Percentiles rank a stretch among this genome's conserved stretches.
These are phyloP conservation scores for Eragrostis nindensis DNA, from an alignment of 176 grass and related monocot genomes.

Conservation along the genomic window DNA sequence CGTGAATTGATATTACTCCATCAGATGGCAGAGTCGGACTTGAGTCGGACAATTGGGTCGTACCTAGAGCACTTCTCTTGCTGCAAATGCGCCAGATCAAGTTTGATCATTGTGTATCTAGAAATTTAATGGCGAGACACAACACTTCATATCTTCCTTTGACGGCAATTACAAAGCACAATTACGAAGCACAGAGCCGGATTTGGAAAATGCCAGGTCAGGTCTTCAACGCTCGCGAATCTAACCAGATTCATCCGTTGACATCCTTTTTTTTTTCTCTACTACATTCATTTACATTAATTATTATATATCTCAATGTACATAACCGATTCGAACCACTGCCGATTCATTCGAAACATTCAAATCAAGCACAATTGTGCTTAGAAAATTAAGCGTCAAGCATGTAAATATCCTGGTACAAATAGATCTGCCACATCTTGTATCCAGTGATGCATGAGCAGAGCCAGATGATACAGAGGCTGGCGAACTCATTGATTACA, in stretches of 20 bases:
- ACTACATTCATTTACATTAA: background rate
- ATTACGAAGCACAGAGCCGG: background rate
- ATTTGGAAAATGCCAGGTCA: too few relatives aligned
- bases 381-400: background rate
- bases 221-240: background rate
- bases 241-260: background rate
- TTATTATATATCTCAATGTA: background rate
- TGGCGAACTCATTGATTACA: background rate
- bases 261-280: too few relatives aligned
- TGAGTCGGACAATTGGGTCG: too few relatives aligned
- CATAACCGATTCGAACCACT: conserved; percentile 13
- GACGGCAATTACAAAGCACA: too few relatives aligned
- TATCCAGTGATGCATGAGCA: background rate
- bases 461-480: background rate
- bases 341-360: too few relatives aligned
- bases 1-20: too few relatives aligned
- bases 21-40: too few relatives aligned
- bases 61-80: too few relatives aligned
- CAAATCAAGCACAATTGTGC: background rate
- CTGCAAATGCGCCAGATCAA: too few relatives aligned
- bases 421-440: background rate
- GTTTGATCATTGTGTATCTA: too few relatives aligned
- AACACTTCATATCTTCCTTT: background rate
- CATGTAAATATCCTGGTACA: background rate
- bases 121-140: background rate